Base-by-base conservation (phyloP, 1,284 basidiomycete species). In the Abortiporus biennis region DNA sequence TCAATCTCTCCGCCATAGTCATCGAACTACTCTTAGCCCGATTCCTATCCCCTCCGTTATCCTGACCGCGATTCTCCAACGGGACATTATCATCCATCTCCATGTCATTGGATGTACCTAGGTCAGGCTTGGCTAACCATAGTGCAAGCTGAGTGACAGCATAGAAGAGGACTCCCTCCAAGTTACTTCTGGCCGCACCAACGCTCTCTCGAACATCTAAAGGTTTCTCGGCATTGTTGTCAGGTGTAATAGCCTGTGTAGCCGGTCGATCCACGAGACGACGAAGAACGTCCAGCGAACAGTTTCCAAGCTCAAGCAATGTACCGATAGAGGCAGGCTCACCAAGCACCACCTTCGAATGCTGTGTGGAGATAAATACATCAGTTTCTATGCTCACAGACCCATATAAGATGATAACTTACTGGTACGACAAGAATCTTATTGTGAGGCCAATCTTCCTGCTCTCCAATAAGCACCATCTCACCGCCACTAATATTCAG, bases 241-340 rank as follows among this genome's bases (percentile, higher is more conserved):
- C 50, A 3, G 63, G 51, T 1, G 73, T 66, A 24, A 72, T 56
- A 20, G 71, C 69, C 57, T 83, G 78, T 6, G 71, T 68, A 0
- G 76, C 63, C 0, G 75, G 78, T 24, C 73, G 69, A 48, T 68
- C 71, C 37, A 77, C 71, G 25, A 87, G 69, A 42, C 76, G 73
- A 8, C 74, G 69, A 29, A 89, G 66, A 20, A 85, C 69, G 49
- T 91, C 86, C 19, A 85, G 66, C 0, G 81, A 78, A 44, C 76
- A 78, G 42, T 84, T 85, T 2, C 78, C 82, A 2, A 91, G 66
- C 60, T 91, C 87, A 23, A 85, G 72, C 9, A 88, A 64, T 1
- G 85, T 92, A 31, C 84, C 92, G 44, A 89, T 69, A 3, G 87
- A 91, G 4, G 83, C 76, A 3, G 81, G 77, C 51, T 91, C 88